Base-by-base conservation (phyloP, 2,329 filamentous ascomycete genomes). In the Aspergillus pseudoterreus region DNA sequence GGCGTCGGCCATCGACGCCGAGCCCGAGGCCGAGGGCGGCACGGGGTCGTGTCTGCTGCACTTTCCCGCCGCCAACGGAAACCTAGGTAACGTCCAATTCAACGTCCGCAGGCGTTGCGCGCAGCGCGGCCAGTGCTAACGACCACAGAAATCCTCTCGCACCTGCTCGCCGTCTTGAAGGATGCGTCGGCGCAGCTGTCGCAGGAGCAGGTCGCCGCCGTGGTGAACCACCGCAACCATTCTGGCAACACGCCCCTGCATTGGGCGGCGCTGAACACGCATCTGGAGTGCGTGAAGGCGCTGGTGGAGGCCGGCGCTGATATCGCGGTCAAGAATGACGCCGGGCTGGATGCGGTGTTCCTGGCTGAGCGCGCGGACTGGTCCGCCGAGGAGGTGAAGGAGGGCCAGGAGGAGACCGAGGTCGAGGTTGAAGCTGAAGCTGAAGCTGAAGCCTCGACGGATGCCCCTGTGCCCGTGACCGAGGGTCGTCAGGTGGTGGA, bases 221-320 rank as follows among this genome's bases (percentile, higher is more conserved):
- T 75, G 3, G 49, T 78, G 45, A 72, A 77, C 67, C 70, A 75
- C 69, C 78, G 82, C 55, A 99, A 99, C 65, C 77, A 84, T 55
- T 86, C 88, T 43, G 92, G 91, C 42, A 97, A 96, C 75, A 96
- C 92, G 1, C 83, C 90, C 0, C 77, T 99, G 52, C 94, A 99
- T 74, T 97, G 92, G 92, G 92, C 92, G 0, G 88, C 90, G 0
- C 76, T 96, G 50, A 94, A 95, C 49, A 92, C 92, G 1, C 92
- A 96, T 64, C 75, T 97, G 3, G 82, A 86, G 5, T 82, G 85
- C 3, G 90, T 96, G 6, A 88, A 92, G 75, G 73, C 84, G 0
- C 79, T 99, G 11, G 78, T 96, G 2, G 83, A 85, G 42, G 78
- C 83, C 2, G 91, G 90, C 2, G 91, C 91, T 1, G 86, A 90